phyloP scores from a whole-genome alignment of 2,329 filamentous ascomycete genomes.

The Cladosporium sp. region DNA sequence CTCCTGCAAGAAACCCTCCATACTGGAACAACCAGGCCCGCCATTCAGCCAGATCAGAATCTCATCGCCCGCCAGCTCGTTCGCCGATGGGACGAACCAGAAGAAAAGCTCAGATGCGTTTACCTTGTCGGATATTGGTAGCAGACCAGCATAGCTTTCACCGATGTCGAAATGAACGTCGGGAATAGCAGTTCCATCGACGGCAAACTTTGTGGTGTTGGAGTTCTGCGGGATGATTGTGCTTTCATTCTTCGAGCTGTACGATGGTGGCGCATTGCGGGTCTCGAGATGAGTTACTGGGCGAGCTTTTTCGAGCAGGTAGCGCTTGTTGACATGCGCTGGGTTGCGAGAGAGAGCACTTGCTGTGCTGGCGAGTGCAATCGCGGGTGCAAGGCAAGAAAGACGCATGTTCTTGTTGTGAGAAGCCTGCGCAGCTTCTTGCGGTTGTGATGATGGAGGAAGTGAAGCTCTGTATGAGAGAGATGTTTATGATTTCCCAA shows the following conservation, averaged over 20 bases:
- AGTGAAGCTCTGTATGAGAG: too few species aligned
- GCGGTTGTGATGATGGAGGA: neutral
- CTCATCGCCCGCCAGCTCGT: conserved; percentile 38
- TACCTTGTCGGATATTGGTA: conserved; percentile 29
- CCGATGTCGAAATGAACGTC: conserved; percentile 34
- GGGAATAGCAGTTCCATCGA: conserved; percentile 29
- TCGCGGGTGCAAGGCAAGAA: neutral
- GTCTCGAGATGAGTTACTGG: conserved; percentile 1
- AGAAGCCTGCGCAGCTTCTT: conserved; percentile 5
- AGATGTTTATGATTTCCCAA: too few species aligned
- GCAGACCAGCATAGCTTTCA: conserved; percentile 30
- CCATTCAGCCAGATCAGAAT: conserved; percentile 37
- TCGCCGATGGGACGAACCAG: conserved; percentile 47
- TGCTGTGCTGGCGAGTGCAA: conserved; percentile 15
- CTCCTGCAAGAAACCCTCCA: conserved; percentile 48
- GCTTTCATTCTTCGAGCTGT: conserved; percentile 17
- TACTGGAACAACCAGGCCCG: conserved; percentile 42
- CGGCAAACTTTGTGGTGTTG: conserved; percentile 40
- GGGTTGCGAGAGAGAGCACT: conserved; percentile 18
- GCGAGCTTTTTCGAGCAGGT: conserved; percentile 9
- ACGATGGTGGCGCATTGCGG: conserved; percentile 14
- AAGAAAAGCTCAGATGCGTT: conserved; percentile 42
- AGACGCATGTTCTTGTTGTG: too few species aligned
- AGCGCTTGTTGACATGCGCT: conserved; percentile 24
- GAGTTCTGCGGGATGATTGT: conserved; percentile 39